A percentile compares a stretch with the other conserved stretches of the same genome.
Conservation (phyloP, 495 filamentous ascomycete species). For the Recurvomyces mirabilis region DNA sequence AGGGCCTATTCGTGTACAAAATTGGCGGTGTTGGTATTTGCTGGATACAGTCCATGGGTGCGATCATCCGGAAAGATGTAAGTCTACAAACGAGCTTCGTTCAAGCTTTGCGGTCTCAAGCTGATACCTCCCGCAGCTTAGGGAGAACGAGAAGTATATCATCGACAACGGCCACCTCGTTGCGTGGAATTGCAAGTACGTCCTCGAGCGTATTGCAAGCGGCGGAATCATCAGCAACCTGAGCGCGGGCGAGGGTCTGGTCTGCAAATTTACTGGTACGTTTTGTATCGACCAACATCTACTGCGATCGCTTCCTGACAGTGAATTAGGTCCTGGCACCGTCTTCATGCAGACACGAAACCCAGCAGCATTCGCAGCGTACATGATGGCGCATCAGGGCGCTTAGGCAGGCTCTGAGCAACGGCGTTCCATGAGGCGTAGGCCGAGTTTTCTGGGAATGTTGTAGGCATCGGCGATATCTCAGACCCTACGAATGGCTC, state of each 20-base stretch:
- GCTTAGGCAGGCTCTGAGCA: background rate
- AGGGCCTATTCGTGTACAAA: conserved; percentile 85
- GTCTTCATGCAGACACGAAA: conserved; percentile 93
- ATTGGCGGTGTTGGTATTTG: conserved; percentile 67
- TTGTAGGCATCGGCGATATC: too few relatives aligned
- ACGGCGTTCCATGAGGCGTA: too few relatives aligned
- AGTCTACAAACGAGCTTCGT: too few relatives aligned
- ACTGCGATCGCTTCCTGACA: background rate
- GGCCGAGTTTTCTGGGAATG: too few relatives aligned
- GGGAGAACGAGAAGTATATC: conserved; percentile 70
- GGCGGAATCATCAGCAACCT: conserved; percentile 78
- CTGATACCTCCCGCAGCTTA: conserved; percentile 45
- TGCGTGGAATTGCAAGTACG: conserved; percentile 93
- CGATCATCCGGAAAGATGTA: conserved; percentile 92
- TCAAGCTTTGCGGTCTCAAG: too few relatives aligned
- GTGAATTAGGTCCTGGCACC: conserved; percentile 57
- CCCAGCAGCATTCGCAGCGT: conserved; percentile 47
- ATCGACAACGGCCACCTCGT: conserved; percentile 95
- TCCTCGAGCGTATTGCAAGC: conserved; percentile 75
- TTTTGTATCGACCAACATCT: background rate
- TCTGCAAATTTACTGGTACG: conserved; percentile 76
- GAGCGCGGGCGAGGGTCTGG: conserved; percentile 71
- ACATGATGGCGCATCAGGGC: conserved; percentile 32
- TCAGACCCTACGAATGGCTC: too few relatives aligned
- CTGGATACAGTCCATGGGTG: conserved; percentile 87